Evolutionary conservation across 495 filamentous ascomycete genomes (phyloP).

Genomic region (Xylaria palmicola): DNA sequence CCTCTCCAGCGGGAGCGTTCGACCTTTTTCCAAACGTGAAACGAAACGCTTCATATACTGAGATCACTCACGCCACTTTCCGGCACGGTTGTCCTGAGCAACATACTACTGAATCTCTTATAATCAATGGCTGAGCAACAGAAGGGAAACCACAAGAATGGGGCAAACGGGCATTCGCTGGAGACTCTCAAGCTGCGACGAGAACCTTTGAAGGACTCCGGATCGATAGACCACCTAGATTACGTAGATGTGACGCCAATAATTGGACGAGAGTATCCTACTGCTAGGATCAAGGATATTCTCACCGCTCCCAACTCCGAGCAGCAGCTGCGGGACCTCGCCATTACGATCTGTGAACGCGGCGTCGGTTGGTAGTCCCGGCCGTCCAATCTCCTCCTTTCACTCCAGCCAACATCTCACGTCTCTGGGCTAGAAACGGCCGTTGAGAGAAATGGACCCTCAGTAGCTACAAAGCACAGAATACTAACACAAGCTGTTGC

Average conservation of each 20-base stretch:
- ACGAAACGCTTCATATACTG: neutral
- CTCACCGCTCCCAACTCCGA: constrained; percentile 63
- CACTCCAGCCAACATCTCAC: neutral
- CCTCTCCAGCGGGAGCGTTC: neutral
- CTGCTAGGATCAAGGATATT: constrained; percentile 58
- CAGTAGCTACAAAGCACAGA: too few species aligned
- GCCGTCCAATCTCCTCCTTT: neutral
- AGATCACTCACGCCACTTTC: neutral
- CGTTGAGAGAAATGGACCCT: neutral
- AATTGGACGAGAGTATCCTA: constrained; percentile 66
- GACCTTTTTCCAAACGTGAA: neutral
- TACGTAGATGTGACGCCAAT: constrained; percentile 65
- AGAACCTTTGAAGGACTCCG: constrained; percentile 38
- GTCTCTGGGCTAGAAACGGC: neutral
- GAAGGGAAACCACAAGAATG: neutral
- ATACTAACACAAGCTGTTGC: neutral
- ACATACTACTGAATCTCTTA: neutral
- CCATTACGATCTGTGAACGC: constrained; percentile 54
- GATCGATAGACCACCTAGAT: constrained; percentile 57
- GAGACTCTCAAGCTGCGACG: constrained; percentile 17
- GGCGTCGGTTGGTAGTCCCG: constrained; percentile 45
- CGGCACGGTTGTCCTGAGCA: neutral
- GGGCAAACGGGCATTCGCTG: constrained; percentile 16
- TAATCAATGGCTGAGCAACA: neutral
- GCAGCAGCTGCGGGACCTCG: constrained; percentile 64